Conservation (phyloP, 2,329 filamentous ascomycete genomes). For the Colletotrichum filicis region DNA sequence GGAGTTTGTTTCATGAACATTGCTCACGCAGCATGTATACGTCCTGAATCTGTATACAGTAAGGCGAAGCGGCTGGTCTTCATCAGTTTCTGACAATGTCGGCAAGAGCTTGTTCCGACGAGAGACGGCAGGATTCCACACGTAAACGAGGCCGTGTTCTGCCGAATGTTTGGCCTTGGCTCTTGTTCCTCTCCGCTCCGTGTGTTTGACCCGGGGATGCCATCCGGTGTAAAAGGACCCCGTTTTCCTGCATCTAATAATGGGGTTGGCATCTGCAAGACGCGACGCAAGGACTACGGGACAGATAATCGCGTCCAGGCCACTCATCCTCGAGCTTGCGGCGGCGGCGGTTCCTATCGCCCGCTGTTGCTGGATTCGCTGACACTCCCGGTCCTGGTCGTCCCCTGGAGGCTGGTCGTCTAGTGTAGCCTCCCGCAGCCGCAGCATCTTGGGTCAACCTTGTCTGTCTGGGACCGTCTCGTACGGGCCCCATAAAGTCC, state of each 20-base stretch:
- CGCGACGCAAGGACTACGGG: slow-evolving; percentile 1
- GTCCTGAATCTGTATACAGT: background rate
- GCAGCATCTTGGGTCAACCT: slow-evolving; percentile 27
- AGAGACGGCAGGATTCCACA: slow-evolving; percentile 13
- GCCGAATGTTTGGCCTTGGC: background rate
- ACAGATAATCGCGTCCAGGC: background rate
- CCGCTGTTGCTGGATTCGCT: slow-evolving; percentile 5
- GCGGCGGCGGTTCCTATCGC: background rate
- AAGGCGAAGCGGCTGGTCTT: background rate
- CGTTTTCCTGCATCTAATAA: slow-evolving; percentile 17
- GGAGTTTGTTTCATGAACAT: slow-evolving; percentile 5
- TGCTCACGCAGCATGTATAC: background rate
- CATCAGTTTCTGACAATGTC: background rate
- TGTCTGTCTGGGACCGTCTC: slow-evolving; percentile 7
- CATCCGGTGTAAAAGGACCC: background rate
- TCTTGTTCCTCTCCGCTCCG: slow-evolving; percentile 8
- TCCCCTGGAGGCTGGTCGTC: slow-evolving; percentile 9
- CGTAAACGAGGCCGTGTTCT: background rate
- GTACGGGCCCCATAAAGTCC: slow-evolving; percentile 1
- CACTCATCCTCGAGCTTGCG: background rate
- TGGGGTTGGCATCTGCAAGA: slow-evolving; percentile 25
- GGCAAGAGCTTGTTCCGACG: background rate
- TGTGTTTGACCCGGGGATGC: slow-evolving; percentile 1
- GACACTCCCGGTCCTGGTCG: background rate
- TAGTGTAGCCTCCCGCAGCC: slow-evolving; percentile 21